Percentiles rank a stretch among this genome's conserved stretches.
Conservation (phyloP, 345 rosid genomes). For the Eucalyptus sp. region DNA sequence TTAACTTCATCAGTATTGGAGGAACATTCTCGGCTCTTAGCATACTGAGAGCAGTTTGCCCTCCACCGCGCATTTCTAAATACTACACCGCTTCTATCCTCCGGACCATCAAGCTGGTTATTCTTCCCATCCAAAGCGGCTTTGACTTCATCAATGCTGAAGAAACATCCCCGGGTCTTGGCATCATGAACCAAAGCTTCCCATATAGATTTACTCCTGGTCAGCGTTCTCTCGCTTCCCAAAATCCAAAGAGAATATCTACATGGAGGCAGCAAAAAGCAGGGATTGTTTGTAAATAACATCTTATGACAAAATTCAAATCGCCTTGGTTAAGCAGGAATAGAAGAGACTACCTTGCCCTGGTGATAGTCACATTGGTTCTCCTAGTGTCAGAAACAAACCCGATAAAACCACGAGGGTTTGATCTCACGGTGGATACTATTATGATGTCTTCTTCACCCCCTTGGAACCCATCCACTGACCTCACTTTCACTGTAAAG, state of each 20-base stretch:
- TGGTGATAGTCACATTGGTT: slow-evolving; percentile 16
- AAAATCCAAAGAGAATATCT: slow-evolving; percentile 20
- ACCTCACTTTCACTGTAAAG: slow-evolving; percentile 11
- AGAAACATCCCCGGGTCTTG: slow-evolving; percentile 5
- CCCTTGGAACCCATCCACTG: slow-evolving; percentile 13
- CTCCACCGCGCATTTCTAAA: not conserved
- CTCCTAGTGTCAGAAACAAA: slow-evolving; percentile 4
- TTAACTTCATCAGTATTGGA: not conserved
- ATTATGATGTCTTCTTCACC: slow-evolving; percentile 18
- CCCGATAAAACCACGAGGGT: slow-evolving; percentile 4
- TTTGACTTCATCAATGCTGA: not conserved
- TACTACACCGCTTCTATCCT: too few relatives aligned
- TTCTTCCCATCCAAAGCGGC: not conserved
- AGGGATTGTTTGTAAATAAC: not conserved
- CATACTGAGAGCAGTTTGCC: not conserved
- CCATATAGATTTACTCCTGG: slow-evolving; percentile 3
- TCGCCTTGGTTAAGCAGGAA: not conserved
- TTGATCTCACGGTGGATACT: slow-evolving; percentile 13
- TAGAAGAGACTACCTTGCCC: slow-evolving; percentile 11
- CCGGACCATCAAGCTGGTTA: not conserved
- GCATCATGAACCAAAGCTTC: slow-evolving; percentile 1
- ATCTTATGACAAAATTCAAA: not conserved
- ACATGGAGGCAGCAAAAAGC: not conserved
- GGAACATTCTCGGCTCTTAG: not conserved
- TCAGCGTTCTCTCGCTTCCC: slow-evolving; percentile 4